A percentile compares a stretch with the other conserved stretches of the same genome.
These are phyloP conservation scores for Aphanomyces cochlioides DNA, from an alignment of 352 stramenopile genomes.

Conservation along the genomic window DNA sequence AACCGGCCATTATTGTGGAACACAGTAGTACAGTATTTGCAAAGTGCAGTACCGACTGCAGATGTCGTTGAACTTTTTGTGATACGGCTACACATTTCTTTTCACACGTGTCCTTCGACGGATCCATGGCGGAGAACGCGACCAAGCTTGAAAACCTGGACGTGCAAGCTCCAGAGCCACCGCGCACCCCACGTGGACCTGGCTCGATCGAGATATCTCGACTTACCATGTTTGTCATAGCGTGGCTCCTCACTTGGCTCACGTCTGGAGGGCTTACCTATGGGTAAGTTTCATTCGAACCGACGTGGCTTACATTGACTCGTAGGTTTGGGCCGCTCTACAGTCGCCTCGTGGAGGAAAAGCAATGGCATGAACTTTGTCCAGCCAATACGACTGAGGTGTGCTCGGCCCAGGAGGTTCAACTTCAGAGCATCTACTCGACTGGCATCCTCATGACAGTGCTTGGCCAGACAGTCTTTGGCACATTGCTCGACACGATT, in stretches of 20 bases:
- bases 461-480: constrained; percentile 25
- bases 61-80: too few species aligned
- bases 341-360: constrained; percentile 14
- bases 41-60: too few species aligned
- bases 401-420: constrained; percentile 25
- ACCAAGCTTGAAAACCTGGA: too few species aligned
- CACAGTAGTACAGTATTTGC: too few species aligned
- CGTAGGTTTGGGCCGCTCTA: constrained; percentile 24
- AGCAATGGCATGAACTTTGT: constrained; percentile 28
- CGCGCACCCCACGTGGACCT: too few species aligned
- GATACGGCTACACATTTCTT: too few species aligned
- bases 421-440: constrained; percentile 24
- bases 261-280: neutral
- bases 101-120: too few species aligned
- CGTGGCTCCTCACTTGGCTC: constrained; percentile 7
- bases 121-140: too few species aligned
- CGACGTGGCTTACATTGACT: neutral
- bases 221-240: constrained; percentile 14
- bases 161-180: too few species aligned
- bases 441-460: constrained; percentile 23
- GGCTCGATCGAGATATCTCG: constrained; percentile 33
- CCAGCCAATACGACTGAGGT: constrained; percentile 16
- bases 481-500: constrained; percentile 8
- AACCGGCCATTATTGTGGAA: too few species aligned
- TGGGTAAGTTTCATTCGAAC: constrained; percentile 1